Percentiles rank a stretch among this genome's conserved stretches.
These are phyloP conservation scores for Metarhizium brunneum DNA, from an alignment of 2,329 filamentous ascomycete species.

Conservation along the genomic window DNA sequence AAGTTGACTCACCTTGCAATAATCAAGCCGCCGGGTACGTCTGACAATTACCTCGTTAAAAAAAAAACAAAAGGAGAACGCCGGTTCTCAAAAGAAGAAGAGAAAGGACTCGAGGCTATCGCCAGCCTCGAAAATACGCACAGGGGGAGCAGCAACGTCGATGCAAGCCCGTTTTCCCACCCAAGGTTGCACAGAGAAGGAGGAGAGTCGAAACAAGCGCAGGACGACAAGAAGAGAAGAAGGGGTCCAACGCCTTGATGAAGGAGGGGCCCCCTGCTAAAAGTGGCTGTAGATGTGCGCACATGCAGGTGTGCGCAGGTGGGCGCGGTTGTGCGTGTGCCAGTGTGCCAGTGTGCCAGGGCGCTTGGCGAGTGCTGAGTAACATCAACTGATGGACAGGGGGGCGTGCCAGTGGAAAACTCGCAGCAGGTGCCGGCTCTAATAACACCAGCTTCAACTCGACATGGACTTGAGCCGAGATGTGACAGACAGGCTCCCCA, in stretches of 20 bases:
- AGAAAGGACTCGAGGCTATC: constrained; percentile 4
- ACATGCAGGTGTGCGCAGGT: neutral
- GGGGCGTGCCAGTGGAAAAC: neutral
- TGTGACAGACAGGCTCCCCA: neutral
- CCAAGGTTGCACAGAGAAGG: constrained; percentile 6
- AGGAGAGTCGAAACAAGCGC: neutral
- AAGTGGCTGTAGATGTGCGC: neutral
- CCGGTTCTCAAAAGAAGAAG: neutral
- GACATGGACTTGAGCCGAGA: neutral
- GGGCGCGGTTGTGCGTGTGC: neutral
- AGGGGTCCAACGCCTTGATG: neutral
- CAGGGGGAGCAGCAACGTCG: neutral
- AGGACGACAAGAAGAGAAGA: constrained; percentile 1
- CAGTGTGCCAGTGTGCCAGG: neutral
- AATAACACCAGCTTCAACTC: neutral
- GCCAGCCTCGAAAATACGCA: neutral
- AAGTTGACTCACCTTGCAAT: constrained; percentile 8
- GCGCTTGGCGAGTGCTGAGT: no score
- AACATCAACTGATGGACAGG: no score
- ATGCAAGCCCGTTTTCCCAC: constrained; percentile 1
- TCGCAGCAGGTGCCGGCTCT: neutral
- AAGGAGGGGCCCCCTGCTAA: neutral
- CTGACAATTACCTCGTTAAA: neutral
- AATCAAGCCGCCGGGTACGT: neutral
- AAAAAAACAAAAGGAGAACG: neutral